A percentile compares a stretch with the other conserved stretches of the same genome.
Conservation (phyloP, 1,139 yeast genomes). For the Sugiyamaella novakii region DNA sequence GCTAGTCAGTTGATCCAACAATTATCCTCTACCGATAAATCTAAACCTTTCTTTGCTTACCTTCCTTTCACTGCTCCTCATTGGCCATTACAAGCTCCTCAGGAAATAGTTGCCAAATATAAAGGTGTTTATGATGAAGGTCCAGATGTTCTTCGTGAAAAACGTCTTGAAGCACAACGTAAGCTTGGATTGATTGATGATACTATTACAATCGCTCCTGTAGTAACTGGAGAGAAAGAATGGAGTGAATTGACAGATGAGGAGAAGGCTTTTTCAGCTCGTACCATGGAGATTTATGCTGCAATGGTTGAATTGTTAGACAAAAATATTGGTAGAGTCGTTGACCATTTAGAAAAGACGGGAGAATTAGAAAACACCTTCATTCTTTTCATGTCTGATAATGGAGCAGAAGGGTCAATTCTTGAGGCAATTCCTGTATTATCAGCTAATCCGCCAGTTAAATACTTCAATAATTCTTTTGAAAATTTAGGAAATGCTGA, state of each 20-base stretch:
- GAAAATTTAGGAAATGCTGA: conserved; percentile 53
- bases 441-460: conserved; percentile 39
- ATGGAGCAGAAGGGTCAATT: conserved; percentile 63
- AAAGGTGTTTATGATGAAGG: conserved; percentile 54
- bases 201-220: conserved; percentile 50
- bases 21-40: conserved; percentile 35
- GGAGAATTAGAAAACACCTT: conserved; percentile 56
- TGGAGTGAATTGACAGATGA: conserved; percentile 51
- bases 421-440: conserved; percentile 55
- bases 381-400: conserved; percentile 59
- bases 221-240: conserved; percentile 46
- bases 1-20: conserved; percentile 50
- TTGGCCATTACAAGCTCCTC: conserved; percentile 63
- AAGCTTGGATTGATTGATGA: conserved; percentile 51
- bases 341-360: conserved; percentile 45
- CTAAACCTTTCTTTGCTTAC: conserved; percentile 54
- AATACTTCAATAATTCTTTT: conserved; percentile 48
- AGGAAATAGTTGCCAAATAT: conserved; percentile 51
- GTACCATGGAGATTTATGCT: conserved; percentile 59
- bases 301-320: conserved; percentile 62
- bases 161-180: conserved; percentile 47
- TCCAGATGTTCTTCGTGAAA: conserved; percentile 48
- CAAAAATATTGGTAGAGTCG: conserved; percentile 51
- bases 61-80: conserved; percentile 62
- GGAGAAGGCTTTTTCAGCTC: conserved; percentile 43